Base-by-base conservation (phyloP, 148 eudicot species). In the Limonium bicolor region DNA sequence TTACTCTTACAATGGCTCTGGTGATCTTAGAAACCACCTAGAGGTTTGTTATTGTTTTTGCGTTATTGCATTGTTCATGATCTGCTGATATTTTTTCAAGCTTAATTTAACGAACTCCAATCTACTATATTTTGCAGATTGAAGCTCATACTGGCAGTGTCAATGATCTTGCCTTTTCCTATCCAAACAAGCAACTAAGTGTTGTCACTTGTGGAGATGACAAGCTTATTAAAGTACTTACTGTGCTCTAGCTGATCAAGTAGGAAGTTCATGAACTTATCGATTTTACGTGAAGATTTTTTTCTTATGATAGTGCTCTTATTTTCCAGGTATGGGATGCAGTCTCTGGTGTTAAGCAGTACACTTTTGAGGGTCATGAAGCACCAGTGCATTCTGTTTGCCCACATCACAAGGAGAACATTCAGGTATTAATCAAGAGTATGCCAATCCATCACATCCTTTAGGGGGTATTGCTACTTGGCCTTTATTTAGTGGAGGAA, bases 141-240 rank as follows among this genome's bases (percentile, higher is more conserved):
- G 95, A 90, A 62, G 95, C 95, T 50, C 97, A 88, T 59, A 53
- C 39, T 60, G 97, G 97, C 28, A 74, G 87, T 42, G 97, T 90
- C 13, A 90, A 90, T 48, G 97, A 90, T 56, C 69, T 90, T 53
- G 81, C 95, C 20, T 90, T 90, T 57, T 68, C 85, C 52, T 76
- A 60, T 51, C 95, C 93, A 4, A 66, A 65, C 47, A 80, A 90
- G 57, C 88, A 74, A 58, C 71, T 80, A n/a, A 68, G 65, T 39
- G 50, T 90, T 33, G 71, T 90, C 55, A 90, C 97, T 41, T 90
- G 97, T 29, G 97, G 97, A 51, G 97, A 90, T 19, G 97, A 90
- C 64, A 73, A 78, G 55, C 72, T 80, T 30, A 78, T 90, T 41
- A 90, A 80, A 94, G 97, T 88, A 4, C 27, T 10, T 43, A n/a